Conservation (phyloP, 768 basidiomycete genomes). For the Filobasidium floriforme region DNA sequence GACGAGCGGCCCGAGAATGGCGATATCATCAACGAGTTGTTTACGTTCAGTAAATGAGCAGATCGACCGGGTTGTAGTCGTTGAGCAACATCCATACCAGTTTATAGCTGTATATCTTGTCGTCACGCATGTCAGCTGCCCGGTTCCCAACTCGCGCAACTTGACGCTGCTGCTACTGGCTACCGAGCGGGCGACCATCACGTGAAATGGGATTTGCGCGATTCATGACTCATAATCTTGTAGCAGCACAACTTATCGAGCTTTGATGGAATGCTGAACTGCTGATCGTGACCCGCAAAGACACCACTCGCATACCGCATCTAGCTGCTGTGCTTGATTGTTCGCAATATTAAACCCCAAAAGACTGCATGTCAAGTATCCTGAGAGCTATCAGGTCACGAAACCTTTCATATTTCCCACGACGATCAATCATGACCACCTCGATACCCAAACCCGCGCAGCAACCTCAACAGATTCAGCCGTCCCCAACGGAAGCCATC, state of each 20-base stretch:
- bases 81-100: no score
- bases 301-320: no score
- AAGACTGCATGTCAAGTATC: neutral
- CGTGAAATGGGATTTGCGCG: neutral
- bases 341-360: no score
- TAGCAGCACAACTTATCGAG: no score
- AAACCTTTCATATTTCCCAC: neutral
- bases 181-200: neutral
- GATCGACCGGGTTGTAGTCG: no score
- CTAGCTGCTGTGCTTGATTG: no score
- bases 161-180: no score
- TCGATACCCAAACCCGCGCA: neutral
- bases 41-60: conserved; percentile 19
- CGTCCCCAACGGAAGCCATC: conserved; percentile 61
- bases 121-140: no score
- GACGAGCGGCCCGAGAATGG: conserved; percentile 24
- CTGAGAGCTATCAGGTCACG: neutral
- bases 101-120: no score
- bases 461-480: conserved; percentile 24
- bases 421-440: neutral
- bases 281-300: no score
- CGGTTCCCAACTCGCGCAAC: no score
- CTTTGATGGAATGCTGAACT: no score
- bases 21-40: conserved; percentile 27
- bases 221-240: neutral